phyloP scores from a whole-genome alignment of 768 basidiomycete species.

The Boletus sp. region DNA sequence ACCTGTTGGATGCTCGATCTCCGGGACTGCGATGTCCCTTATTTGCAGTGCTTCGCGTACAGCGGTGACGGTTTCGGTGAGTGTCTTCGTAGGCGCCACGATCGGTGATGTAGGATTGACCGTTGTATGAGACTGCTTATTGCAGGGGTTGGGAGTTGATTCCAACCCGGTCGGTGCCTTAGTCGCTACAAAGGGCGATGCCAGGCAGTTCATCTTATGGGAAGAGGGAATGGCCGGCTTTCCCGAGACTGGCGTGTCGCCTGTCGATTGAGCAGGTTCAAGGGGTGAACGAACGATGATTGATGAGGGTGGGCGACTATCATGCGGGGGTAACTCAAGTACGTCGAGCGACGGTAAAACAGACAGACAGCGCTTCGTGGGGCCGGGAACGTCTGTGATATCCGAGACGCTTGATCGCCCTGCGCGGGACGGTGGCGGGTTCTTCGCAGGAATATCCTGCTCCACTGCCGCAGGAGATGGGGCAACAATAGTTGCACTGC shows the following conservation, averaged over 20 bases:
- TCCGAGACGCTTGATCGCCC: neutral
- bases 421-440: neutral
- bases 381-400: neutral
- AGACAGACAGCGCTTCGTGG: slow-evolving; percentile 1
- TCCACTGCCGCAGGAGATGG: slow-evolving; percentile 6
- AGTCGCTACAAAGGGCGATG: slow-evolving; percentile 14
- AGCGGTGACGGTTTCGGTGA: neutral
- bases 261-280: slow-evolving; percentile 1
- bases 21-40: neutral
- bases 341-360: slow-evolving; percentile 11
- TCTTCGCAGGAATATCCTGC: slow-evolving; percentile 2
- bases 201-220: slow-evolving; percentile 8
- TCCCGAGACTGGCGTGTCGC: neutral
- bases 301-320: slow-evolving; percentile 18
- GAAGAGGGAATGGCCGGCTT: neutral
- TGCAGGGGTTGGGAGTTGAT: neutral
- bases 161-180: slow-evolving; percentile 1
- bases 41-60: neutral
- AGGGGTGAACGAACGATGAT: slow-evolving; percentile 22
- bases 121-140: neutral
- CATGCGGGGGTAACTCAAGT: slow-evolving; percentile 9
- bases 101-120: slow-evolving; percentile 1
- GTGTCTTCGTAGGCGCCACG: neutral
- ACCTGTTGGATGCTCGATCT: neutral
- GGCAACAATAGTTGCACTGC: slow-evolving; percentile 12